Base-by-base conservation (phyloP, 2,329 filamentous ascomycete species). In the Colletotrichum neosansevieriae region DNA sequence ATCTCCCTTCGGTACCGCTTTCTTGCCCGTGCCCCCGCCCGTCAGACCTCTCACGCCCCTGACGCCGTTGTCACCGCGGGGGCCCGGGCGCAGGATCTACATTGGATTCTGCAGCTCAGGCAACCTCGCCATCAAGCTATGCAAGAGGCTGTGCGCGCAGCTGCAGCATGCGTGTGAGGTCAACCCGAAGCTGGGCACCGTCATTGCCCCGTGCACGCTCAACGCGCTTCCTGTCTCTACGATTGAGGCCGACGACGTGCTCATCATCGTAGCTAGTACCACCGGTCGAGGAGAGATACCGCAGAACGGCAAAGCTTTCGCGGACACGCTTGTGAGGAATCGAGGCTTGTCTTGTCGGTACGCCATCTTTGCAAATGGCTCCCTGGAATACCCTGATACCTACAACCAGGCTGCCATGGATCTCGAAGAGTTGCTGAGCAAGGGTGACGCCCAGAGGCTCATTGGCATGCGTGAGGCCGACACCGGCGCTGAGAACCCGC, bases 91-190 rank as follows among this genome's bases (percentile, higher is more conserved):
- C 24, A 69, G 62, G 21, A 66, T 69, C 19, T 60, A 66, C 42
- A 59, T 69, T 29, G 66, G 66, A 19, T 69, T 69, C 56, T 69
- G 66, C 65, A 68, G 65, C 65, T 68, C 65, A 32, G 65, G 65
- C 47, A 68, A 68, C 24, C 61, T 68, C 40, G 65, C 65, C 24
- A 68, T 68, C 61, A 68, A 68, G 61, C 61, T 68, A 7, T 68
- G 65, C 49, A 68, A 68, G 34, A 65, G 65, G 54, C 54, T 68
- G 65, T 68, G 61, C 61, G 54, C 40, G 61, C 65, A 68, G 65
- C 65, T 68, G 65, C 65, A 68, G 61, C 65, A 65, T 17, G 65
- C 61, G n/a, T 65, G 65, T 49, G 65, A 68, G 36, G 42, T 36
- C 38, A 68, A 65, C 24, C 61, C 65, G 38, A 65, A 60, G 61